Conservation (phyloP, 495 filamentous ascomycete species). For the Halenospora varia region DNA sequence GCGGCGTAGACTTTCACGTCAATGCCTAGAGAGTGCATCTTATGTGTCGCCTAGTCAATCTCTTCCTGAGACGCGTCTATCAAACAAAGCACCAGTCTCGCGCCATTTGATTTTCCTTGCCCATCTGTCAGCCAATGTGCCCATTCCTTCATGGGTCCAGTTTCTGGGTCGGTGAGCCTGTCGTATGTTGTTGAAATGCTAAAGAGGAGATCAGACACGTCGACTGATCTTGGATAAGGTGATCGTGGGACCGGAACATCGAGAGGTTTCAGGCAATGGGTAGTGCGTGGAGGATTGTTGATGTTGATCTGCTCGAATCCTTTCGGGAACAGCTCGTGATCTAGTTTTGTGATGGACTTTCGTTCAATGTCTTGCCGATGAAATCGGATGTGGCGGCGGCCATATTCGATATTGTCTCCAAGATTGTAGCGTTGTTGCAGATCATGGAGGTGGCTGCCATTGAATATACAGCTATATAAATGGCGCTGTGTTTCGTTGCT, state of each 20-base stretch:
- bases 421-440: conserved; percentile 42
- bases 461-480: conserved; percentile 35
- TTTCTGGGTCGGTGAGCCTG: conserved; percentile 31
- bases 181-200: conserved; percentile 22
- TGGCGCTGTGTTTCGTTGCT: conserved; percentile 3
- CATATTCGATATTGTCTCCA: conserved; percentile 45
- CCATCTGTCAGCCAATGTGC: conserved; percentile 30
- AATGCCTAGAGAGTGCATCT: conserved; percentile 15
- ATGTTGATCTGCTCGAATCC: conserved; percentile 40
- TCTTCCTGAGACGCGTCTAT: conserved; percentile 18
- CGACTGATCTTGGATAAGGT: conserved; percentile 38
- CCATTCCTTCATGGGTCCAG: conserved; percentile 19
- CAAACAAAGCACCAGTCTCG: conserved; percentile 16
- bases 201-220: conserved; percentile 23
- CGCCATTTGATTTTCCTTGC: conserved; percentile 36
- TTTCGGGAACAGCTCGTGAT: conserved; percentile 39
- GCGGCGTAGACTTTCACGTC: conserved; percentile 19
- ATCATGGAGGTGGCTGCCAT: conserved; percentile 35
- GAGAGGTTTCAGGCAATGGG: conserved; percentile 41
- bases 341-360: conserved; percentile 43
- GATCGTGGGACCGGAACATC: conserved; percentile 43
- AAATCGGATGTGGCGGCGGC: conserved; percentile 45
- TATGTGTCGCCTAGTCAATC: conserved; percentile 8
- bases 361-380: conserved; percentile 36
- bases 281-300: conserved; percentile 34